Base-by-base conservation (phyloP, 805 yeast genomes). In the Yarrowia phangngaensis region DNA sequence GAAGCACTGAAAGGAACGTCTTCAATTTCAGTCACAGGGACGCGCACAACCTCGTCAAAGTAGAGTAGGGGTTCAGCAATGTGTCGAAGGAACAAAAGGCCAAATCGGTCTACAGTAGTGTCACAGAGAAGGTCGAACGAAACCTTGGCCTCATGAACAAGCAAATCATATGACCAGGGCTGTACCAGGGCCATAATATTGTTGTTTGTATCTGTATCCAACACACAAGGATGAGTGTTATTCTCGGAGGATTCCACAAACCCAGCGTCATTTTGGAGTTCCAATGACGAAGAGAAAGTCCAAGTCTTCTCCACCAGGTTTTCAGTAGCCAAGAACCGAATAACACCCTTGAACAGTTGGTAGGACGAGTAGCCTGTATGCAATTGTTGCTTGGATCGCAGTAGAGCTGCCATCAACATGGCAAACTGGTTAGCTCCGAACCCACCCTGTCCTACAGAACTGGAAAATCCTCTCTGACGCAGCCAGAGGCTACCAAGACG, bases 351-450 rank as follows among this genome's bases (percentile, higher is more conserved):
- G 71, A 92, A 92, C 45, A 92, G 69, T 67, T 92, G 98, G 62
- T 88, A 92, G 16, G 94, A 82, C 3, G 95, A 87, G 64, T 84
- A 90, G 0, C 97, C 98, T 57, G 81, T 82, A 28, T 88, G 64
- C 50, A 92, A 70, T 17, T 87, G 80, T 58, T 80, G 83, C 11
- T 94, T 92, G 55, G 71, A 73, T 53, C 80, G 79, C 32, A 92
- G 69, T 48, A 92, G 67, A 1, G 88, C 83, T 31, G 95, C 81
- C 80, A 87, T 78, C 43, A 90, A 64, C 28, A 82, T 68, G 22
- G 88, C 81, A 64, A 88, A 88, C 67, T 92, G 97, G 63, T 87
- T 87, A 57, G 82, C 84, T 9, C 97, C 97, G 64, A 92, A 90
- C 0, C 97, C 97, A 23, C 85, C 84, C 32, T 75, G 70, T 13